Evolutionary conservation across 257 asterid genomes (phyloP), one percentile per base, ranked within the genome.

Genomic region (Scutellaria galericulata): DNA sequence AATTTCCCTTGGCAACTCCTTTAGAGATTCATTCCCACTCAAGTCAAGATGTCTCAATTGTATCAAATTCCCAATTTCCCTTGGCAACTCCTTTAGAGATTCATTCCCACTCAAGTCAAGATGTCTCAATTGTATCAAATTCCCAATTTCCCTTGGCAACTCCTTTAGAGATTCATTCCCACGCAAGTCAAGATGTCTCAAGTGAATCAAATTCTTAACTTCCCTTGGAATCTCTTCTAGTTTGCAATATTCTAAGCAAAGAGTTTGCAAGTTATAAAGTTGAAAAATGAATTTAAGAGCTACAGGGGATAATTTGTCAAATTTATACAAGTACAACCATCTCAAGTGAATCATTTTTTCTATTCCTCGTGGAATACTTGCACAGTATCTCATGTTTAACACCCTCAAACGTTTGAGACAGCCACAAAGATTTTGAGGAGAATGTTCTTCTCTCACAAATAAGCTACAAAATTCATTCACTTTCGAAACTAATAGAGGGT

Each of bases 281-380:
- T 18, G 18, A 18, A 18, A n/a, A 18, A 18, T 18, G 18, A 18
- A 18, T 18, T 18, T 18, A 18, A 18, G 18, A 18, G 18, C 18
- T 18, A 18, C 18, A 18, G 18, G 0, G 18, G 18, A 18, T 0
- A 18, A 18, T 18, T 18, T 0, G 0, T 18, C 0, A 18, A 18
- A 0, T 18, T 0, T 18, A 18, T 0, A 31, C 39, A 11, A 79
- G 27, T 62, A 3, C 18, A 18, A 18, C 18, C 18, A 70, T 69
- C 78, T 75, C 47, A 75, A 57, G 72, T 75, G 83, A 65, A 75
- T 46, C 70, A 79, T 62, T 1, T 68, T 70, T 24, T 58, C 39
- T 10, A 79, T 55, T 24, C 58, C 66, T 44, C 44, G 46, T 7
- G 78, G 81, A 57, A 80, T 52, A 44, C 59, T 15, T 31, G 18